A percentile compares a stretch with the other conserved stretches of the same genome.
Evolutionary conservation across 495 filamentous ascomycete genomes (phyloP).

Genomic region (Terfezia claveryi): DNA sequence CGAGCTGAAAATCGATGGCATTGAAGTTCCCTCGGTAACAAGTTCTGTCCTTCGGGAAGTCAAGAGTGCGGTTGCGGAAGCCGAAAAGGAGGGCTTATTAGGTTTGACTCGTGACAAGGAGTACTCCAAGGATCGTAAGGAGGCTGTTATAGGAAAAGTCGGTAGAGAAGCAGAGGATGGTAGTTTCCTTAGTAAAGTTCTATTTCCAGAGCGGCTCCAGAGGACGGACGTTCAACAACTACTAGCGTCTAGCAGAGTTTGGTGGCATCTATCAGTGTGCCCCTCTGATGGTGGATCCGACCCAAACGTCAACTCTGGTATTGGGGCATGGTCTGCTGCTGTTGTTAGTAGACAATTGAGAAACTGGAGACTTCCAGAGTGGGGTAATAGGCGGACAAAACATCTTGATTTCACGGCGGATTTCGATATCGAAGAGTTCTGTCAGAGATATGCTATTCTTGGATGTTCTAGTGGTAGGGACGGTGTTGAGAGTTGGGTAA

Average conservation of each 20-base stretch:
- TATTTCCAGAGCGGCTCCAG: conserved; percentile 58
- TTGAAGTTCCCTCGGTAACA: conserved; percentile 43
- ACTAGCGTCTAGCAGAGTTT: conserved; percentile 45
- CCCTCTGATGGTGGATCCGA: conserved; percentile 61
- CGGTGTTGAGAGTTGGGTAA: conserved; percentile 84
- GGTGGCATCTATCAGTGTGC: conserved; percentile 85
- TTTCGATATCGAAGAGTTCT: conserved; percentile 87
- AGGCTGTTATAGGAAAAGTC: conserved; percentile 67
- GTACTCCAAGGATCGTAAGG: conserved; percentile 54
- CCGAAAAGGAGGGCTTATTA: conserved; percentile 54
- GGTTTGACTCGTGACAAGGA: conserved; percentile 55
- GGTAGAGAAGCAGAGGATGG: conserved; percentile 59
- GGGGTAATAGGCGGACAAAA: conserved; percentile 82
- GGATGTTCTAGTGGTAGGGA: conserved; percentile 81
- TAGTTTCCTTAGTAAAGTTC: conserved; percentile 59
- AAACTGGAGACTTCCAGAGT: conserved; percentile 81
- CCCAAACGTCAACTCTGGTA: conserved; percentile 7
- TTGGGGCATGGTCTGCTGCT: conserved; percentile 59
- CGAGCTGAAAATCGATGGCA: conserved; percentile 90
- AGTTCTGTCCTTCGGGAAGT: conserved; percentile 69
- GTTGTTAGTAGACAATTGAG: conserved; percentile 80
- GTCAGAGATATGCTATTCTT: conserved; percentile 51
- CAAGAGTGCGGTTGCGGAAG: conserved; percentile 53
- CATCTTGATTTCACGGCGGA: conserved; percentile 92
- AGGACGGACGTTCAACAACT: conserved; percentile 14